Evolutionary conservation across 169 alveolate species (phyloP).

Genomic region (Eimeria falciformis): DNA sequence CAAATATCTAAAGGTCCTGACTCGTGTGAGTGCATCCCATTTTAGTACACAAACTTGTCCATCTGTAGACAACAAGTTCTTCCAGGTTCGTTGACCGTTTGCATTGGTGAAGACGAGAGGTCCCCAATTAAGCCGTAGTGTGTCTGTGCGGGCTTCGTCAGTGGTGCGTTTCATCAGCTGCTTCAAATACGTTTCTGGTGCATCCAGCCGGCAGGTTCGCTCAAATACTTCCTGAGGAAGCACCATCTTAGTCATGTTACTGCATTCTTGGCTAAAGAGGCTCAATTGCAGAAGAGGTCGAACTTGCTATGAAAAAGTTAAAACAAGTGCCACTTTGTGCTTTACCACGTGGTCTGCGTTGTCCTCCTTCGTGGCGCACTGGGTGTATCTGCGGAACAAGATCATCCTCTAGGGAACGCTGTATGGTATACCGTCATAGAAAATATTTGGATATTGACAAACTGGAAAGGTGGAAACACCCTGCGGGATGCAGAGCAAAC

Average conservation of each 20-base stretch:
- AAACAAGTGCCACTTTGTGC: not conserved
- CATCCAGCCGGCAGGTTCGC: not conserved
- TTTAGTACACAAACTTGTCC: not conserved
- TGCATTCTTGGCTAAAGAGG: no score
- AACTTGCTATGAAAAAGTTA: no score
- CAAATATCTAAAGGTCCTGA: not conserved
- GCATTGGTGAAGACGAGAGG: not conserved
- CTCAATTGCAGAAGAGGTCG: no score
- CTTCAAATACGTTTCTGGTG: not conserved
- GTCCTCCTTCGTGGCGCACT: not conserved
- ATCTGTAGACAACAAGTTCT: not conserved
- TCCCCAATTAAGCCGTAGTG: not conserved
- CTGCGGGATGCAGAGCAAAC: not conserved
- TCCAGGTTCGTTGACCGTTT: not conserved
- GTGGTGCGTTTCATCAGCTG: not conserved
- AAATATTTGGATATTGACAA: no score
- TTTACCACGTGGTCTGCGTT: not conserved
- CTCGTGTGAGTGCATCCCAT: not conserved
- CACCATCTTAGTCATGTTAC: not conserved
- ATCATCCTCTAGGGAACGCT: no score
- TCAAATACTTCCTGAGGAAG: not conserved
- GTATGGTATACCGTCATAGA: no score
- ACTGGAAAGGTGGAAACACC: not conserved
- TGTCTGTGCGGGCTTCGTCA: not conserved
- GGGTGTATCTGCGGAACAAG: not conserved